These are phyloP conservation scores for Pseudonitzschia multistriata DNA, from an alignment of 108 stramenopile genomes.

Conservation along the genomic window DNA sequence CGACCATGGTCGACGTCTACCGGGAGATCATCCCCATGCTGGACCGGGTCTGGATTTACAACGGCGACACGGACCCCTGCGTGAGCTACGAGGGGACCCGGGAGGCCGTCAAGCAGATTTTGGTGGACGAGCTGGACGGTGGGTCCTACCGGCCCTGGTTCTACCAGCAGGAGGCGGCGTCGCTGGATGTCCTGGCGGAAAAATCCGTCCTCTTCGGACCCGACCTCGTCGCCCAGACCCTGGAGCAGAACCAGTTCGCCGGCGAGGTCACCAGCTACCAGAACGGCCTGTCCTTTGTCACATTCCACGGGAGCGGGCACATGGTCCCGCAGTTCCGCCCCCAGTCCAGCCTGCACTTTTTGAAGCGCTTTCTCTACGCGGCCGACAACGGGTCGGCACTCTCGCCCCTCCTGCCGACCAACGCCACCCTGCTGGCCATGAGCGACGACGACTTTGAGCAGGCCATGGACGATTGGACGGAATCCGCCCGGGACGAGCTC, in stretches of 20 bases:
- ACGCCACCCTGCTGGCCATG: constrained; percentile 38
- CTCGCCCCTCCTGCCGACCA: constrained; percentile 43
- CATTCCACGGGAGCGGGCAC: constrained; percentile 66
- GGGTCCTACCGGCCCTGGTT: constrained; percentile 75
- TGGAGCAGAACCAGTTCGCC: constrained; percentile 57
- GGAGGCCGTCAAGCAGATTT: constrained; percentile 52
- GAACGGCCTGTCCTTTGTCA: constrained; percentile 51
- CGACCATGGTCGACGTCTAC: constrained; percentile 67
- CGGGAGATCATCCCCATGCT: constrained; percentile 50
- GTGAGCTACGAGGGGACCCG: constrained; percentile 73
- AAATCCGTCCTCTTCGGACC: constrained; percentile 68
- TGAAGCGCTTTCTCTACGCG: constrained; percentile 30
- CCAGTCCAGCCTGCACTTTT: constrained; percentile 44
- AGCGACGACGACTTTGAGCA: constrained; percentile 35
- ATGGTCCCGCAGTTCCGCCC: constrained; percentile 49
- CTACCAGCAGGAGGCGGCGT: constrained; percentile 53
- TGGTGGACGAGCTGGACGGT: constrained; percentile 49
- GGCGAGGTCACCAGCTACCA: constrained; percentile 65
- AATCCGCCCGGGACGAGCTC: constrained; percentile 31
- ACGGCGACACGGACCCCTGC: constrained; percentile 77
- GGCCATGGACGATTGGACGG: constrained; percentile 45
- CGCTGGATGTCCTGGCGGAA: constrained; percentile 39
- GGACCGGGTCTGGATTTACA: constrained; percentile 50
- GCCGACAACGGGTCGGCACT: constrained; percentile 23
- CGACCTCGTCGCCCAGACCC: constrained; percentile 33